Conservation (phyloP, 2,329 filamentous ascomycete species). For the Aspergillus sp. region DNA sequence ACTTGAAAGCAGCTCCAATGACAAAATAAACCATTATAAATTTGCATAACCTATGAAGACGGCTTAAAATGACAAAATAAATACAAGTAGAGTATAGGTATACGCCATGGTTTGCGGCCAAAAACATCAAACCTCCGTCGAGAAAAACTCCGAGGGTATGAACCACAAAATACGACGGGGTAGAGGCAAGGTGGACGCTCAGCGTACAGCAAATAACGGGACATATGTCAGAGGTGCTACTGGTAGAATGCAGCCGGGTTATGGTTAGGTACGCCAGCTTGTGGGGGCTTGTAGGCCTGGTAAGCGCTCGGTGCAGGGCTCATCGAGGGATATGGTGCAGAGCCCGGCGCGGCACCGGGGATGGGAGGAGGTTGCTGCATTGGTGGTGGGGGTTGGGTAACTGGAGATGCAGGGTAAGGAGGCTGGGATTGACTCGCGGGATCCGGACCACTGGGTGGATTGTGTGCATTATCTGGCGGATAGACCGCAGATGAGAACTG, state of each 20-base stretch:
- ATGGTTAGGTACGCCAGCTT: slow-evolving; percentile 28
- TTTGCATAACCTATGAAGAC: not conserved
- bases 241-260: slow-evolving; percentile 43
- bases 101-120: not conserved
- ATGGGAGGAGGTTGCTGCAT: slow-evolving; percentile 37
- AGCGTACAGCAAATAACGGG: not conserved
- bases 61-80: not conserved
- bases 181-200: not conserved
- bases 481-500: slow-evolving; percentile 44
- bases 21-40: not conserved
- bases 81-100: slow-evolving; percentile 3
- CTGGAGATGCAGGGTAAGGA: slow-evolving; percentile 33
- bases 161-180: not conserved
- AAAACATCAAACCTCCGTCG: not conserved
- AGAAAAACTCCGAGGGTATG: not conserved
- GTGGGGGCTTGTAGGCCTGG: slow-evolving; percentile 39
- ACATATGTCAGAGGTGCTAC: slow-evolving; percentile 17
- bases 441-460: slow-evolving; percentile 19
- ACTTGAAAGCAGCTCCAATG: not conserved
- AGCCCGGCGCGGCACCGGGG: slow-evolving; percentile 29
- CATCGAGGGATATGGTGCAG: slow-evolving; percentile 35
- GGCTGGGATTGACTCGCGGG: slow-evolving; percentile 26
- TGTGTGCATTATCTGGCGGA: slow-evolving; percentile 34
- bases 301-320: slow-evolving; percentile 31
- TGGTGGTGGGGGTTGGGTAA: slow-evolving; percentile 30